Evolutionary conservation across 2,329 filamentous ascomycete species (phyloP).

Genomic region (Geosmithia flava): DNA sequence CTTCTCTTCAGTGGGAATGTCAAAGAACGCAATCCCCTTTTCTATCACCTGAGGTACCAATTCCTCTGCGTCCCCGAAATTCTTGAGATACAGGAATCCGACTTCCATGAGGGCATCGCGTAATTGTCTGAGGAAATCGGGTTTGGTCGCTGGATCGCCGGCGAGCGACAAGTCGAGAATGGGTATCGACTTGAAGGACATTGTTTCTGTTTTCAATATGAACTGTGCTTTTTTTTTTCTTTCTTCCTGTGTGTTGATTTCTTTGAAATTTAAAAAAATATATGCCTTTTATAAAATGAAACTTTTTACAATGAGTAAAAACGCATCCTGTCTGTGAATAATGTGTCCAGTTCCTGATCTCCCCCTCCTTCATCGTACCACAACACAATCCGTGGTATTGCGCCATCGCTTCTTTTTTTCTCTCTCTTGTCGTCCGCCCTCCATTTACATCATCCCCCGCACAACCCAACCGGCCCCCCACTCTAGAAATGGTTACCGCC

Average conservation of each 20-base stretch:
- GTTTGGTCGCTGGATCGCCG: constrained; percentile 51
- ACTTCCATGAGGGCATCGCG: constrained; percentile 70
- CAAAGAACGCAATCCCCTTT: constrained; percentile 64
- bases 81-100: constrained; percentile 78
- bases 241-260: neutral
- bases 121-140: constrained; percentile 57
- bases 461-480: no score
- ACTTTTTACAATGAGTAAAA: neutral
- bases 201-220: neutral
- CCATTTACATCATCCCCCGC: neutral
- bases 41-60: constrained; percentile 53
- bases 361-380: neutral
- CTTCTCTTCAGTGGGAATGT: constrained; percentile 67
- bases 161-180: constrained; percentile 65
- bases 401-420: neutral
- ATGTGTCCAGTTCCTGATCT: neutral
- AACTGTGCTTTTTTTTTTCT: no score
- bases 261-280: neutral
- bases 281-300: neutral
- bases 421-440: neutral
- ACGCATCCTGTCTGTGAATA: neutral
- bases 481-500: no score
- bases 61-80: constrained; percentile 58
- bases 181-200: constrained; percentile 66
- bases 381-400: neutral